Evolutionary conservation across 1,139 yeast species (phyloP), one percentile per base, ranked within the genome.

Genomic region (Yamadazyma membranifaciens): DNA sequence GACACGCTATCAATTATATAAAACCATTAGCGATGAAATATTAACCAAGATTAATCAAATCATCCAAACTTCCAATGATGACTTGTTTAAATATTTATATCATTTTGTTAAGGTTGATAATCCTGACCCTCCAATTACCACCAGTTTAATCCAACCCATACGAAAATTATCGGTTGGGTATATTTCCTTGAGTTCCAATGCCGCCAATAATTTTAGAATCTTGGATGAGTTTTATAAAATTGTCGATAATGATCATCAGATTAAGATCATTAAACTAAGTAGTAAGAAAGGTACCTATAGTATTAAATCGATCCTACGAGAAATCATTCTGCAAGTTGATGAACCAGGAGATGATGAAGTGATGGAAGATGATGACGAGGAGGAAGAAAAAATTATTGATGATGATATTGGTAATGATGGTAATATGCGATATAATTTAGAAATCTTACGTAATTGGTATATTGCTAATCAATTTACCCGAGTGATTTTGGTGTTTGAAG

Each of bases 401-500:
- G 42, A 46, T 4, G 40, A 40, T n/a, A 47, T 41, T 2, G 48
- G 43, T 9, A 45, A 36, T n/a, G 47, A 43, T 3, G 50, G 44
- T 3, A 46, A 51, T 40, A 61, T 73, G 17, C 62, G 71, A 40
- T 79, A 78, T 50, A 83, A 80, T 50, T 61, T 79, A 34, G 81
- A 77, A 41, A 62, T 74, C n/a, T 55, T 80, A 11, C 65, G 58
- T 16, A 77, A 73, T 29, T 79, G 81, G 78, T 71, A 60, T 40
- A 5, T 6, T 2, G 48, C 43, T 11, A 54, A 54, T 42, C 42
- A 13, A 44, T 38, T 16, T 31, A 36, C 25, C 25, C 49, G 46
- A 44, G 52, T 75, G 14, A 59, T 78, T 11, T 58, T 80, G 4
- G 60, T 81, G 6, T 54, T 84, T n/a, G 86, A 83, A 51, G 88